phyloP scores from a whole-genome alignment of 2,329 filamentous ascomycete species.

The Talaromyces sp. region DNA sequence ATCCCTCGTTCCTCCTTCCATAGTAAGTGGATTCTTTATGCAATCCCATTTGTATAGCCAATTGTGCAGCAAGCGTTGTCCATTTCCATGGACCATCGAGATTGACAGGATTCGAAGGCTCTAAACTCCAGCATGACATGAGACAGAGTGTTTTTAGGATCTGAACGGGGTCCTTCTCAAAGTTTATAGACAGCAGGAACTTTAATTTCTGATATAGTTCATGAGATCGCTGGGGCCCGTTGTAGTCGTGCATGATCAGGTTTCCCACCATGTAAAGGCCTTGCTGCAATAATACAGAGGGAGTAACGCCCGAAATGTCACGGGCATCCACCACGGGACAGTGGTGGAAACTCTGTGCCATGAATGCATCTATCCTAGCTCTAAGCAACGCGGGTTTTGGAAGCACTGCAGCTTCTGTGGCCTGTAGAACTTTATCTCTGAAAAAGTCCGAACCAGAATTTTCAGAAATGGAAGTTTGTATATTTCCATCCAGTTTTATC shows the following conservation, averaged over 20 bases:
- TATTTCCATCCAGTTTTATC: background rate
- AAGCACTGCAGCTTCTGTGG: background rate
- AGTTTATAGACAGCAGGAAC: conserved; percentile 15
- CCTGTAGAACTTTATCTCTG: background rate
- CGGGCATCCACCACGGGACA: conserved; percentile 13
- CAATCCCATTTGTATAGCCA: conserved; percentile 19
- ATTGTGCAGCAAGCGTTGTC: conserved; percentile 16
- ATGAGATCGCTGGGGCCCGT: conserved; percentile 3
- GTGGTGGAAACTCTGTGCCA: conserved; percentile 15
- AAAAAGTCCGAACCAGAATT: background rate
- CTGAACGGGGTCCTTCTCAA: conserved; percentile 13
- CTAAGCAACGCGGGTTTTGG: background rate
- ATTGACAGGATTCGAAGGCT: conserved; percentile 12
- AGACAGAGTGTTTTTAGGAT: conserved; percentile 17
- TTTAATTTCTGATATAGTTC: conserved; percentile 18
- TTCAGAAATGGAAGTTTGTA: background rate
- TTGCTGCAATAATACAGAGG: conserved; percentile 9
- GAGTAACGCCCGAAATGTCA: conserved; percentile 4
- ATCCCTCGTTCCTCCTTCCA: background rate
- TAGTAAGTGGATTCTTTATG: conserved; percentile 18
- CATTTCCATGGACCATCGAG: conserved; percentile 18
- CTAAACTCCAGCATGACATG: conserved; percentile 14
- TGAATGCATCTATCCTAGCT: conserved; percentile 14
- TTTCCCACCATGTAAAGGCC: conserved; percentile 15
- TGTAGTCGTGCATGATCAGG: conserved; percentile 12